Percentiles rank a stretch among this genome's conserved stretches.
Conservation (phyloP, 345 rosid species). For the Rhizophora mangle region DNA sequence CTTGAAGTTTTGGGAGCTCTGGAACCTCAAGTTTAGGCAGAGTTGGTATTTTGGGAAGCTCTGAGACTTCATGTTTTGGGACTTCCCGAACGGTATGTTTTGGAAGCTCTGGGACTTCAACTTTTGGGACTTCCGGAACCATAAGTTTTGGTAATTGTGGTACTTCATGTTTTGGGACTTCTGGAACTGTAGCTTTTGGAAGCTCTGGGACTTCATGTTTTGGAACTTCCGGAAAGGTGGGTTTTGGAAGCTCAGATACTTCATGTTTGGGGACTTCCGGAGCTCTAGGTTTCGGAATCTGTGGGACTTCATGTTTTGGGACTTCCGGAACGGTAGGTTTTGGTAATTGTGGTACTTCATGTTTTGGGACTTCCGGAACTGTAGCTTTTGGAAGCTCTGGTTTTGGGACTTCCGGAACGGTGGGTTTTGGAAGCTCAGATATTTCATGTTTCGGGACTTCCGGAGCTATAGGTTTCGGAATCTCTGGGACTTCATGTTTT, state of each 20-base stretch:
- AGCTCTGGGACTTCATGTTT: not conserved
- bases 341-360: not conserved
- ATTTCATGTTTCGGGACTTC: not conserved
- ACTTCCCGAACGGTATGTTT: not conserved
- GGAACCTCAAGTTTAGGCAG: not conserved
- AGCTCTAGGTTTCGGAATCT: not conserved
- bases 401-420: not conserved
- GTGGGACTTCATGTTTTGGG: conserved; percentile 11
- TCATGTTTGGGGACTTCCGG: not conserved
- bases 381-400: not conserved
- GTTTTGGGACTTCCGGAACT: not conserved
- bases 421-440: not conserved
- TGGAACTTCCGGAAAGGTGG: conserved; percentile 7
- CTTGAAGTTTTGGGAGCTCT: not conserved
- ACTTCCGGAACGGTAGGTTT: not conserved
- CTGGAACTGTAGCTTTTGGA: not conserved
- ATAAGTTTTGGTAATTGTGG: not conserved
- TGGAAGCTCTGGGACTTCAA: conserved; percentile 16
- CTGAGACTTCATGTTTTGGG: too few relatives aligned
- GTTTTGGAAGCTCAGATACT: not conserved
- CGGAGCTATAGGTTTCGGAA: not conserved
- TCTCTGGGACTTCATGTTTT: not conserved
- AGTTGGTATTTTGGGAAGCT: not conserved
- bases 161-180: not conserved
- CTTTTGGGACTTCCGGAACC: not conserved